A percentile compares a stretch with the other conserved stretches of the same genome.
These are phyloP conservation scores for Cymbidium sinense DNA, from an alignment of 106 monocot species.

Conservation along the genomic window DNA sequence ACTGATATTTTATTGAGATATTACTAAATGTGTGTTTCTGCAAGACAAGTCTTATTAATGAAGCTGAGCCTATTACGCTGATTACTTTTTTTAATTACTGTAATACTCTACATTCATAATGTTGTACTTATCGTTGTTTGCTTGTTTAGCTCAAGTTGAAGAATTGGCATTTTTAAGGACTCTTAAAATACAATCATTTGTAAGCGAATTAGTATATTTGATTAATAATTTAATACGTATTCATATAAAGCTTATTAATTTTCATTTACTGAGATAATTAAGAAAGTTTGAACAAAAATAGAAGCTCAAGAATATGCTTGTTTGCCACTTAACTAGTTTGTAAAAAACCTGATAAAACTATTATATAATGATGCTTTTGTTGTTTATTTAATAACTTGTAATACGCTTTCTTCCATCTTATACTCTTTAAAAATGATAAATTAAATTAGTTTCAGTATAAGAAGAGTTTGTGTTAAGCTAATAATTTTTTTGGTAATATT, in stretches of 20 bases:
- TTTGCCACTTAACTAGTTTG: not conserved
- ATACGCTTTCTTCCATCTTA: not conserved
- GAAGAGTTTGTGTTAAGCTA: not conserved
- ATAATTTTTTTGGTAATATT: not conserved
- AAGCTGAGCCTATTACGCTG: not conserved
- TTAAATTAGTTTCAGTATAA: not conserved
- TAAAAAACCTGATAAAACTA: not conserved
- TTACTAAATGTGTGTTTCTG: not conserved
- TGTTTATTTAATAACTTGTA: not conserved
- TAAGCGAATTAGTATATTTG: not conserved
- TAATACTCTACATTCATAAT: not conserved
- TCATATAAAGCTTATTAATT: no score
- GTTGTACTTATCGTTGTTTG: not conserved
- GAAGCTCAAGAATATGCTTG: no score
- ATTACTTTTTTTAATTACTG: not conserved
- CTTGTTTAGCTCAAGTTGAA: not conserved
- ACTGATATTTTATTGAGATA: not conserved
- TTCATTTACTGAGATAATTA: no score
- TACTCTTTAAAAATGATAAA: not conserved
- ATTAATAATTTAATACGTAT: not conserved
- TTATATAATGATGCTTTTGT: not conserved
- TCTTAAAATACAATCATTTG: not conserved
- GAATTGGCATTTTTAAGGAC: not conserved
- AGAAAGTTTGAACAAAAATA: no score
- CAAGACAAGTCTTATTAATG: not conserved